phyloP scores from a whole-genome alignment of 2,329 filamentous ascomycete species.

The Claviceps digitariae region DNA sequence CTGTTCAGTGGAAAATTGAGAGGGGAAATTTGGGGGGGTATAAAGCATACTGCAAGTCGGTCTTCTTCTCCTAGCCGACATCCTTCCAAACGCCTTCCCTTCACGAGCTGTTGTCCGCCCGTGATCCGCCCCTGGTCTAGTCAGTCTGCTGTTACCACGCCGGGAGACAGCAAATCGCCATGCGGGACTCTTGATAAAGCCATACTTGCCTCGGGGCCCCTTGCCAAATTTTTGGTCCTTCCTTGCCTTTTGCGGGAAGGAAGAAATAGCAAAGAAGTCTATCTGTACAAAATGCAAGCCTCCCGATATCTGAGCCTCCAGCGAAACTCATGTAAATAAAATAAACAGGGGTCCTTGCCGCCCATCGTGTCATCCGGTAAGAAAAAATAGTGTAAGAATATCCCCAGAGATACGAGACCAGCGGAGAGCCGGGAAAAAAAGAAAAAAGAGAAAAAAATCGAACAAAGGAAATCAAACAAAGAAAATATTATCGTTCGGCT shows the following conservation, averaged over 20 bases:
- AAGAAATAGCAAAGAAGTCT: conserved; percentile 28
- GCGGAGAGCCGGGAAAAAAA: neutral
- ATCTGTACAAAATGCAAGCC: conserved; percentile 26
- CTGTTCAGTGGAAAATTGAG: conserved; percentile 16
- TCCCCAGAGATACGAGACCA: conserved; percentile 2
- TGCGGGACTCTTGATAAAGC: conserved; percentile 1
- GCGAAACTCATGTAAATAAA: neutral
- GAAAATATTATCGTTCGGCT: conserved; percentile 7
- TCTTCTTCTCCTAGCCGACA: conserved; percentile 21
- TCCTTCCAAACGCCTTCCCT: conserved; percentile 26
- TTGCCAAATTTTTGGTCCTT: conserved; percentile 20
- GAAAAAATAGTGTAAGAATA: neutral
- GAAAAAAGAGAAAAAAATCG: conserved; percentile 10
- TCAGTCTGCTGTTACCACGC: conserved; percentile 2
- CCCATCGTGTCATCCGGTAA: conserved; percentile 4
- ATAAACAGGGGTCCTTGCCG: conserved; percentile 1
- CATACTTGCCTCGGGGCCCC: conserved; percentile 14
- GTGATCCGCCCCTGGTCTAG: conserved; percentile 1
- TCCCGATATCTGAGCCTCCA: conserved; percentile 2
- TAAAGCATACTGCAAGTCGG: conserved; percentile 22
- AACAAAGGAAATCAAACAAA: conserved; percentile 14
- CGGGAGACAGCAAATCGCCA: conserved; percentile 1
- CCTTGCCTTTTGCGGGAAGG: conserved; percentile 17
- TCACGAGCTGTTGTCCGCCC: neutral
- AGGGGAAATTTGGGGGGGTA: conserved; percentile 22